Base-by-base conservation (phyloP, 768 basidiomycete genomes). In the Macrolepiota dolichaula region DNA sequence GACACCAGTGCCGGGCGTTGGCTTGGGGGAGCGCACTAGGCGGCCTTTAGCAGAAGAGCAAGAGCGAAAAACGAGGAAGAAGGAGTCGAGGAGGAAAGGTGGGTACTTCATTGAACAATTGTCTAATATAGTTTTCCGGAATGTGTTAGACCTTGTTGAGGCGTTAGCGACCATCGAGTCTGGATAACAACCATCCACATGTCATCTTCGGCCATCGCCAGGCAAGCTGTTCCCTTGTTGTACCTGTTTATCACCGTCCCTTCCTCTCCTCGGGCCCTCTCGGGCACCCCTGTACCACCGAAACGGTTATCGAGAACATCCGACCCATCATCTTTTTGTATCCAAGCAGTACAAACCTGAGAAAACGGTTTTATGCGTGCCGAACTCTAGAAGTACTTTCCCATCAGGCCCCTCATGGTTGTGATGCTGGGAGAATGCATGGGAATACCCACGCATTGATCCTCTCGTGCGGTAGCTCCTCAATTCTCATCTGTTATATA, bases 1-100 rank as follows among this genome's bases (percentile, higher is more conserved):
- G 79, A 80, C 79, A 78, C 79, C 79, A 76, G 79, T 76, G 79
- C 77, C 79, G 77, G 72, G 74, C 69, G 70, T 70, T 70, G 71
- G 70, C 71, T 70, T 69, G 59, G 65, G 69, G 59, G 46, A 50
- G 62, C 74, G 77, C 77, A 74, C 77, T 76, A 74, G 78, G 78
- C 78, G 63, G 64, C 65, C 68, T 65, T 59, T 67, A 67, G 68
- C 54, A 61, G 36, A 60, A 60, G 22, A 58, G 46, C 59, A 61
- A 57, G 42, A 61, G 50, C 44, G 27, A 42, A 52, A 44, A 57
- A 54, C 55, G 37, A 56, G 37, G 46, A 54, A 32, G 29, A 56
- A 59, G 59, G 59, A 54, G 63, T 58, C 60, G 58, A 64, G 62
- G 36, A 55, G 57, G 46, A 57, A 53, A 62, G 52, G 57, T 56